Evolutionary conservation across 192 early-diverging fungal species (phyloP).

Genomic region (Martensiomyces pterosporus): DNA sequence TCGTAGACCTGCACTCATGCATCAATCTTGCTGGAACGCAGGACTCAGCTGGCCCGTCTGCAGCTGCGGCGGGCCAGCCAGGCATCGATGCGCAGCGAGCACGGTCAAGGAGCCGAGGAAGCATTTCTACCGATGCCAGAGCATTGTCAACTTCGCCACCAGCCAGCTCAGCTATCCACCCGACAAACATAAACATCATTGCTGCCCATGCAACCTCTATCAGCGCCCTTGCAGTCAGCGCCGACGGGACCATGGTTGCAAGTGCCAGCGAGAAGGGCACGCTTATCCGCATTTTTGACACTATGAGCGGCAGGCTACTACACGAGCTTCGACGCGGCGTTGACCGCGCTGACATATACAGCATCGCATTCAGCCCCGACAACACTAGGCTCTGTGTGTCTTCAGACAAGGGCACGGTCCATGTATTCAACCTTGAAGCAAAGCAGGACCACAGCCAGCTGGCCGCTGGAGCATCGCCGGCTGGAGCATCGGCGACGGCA

Average conservation of each 20-base stretch:
- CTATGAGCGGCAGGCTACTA: conserved; percentile 63
- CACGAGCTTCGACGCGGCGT: conserved; percentile 85
- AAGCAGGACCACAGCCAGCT: conserved; percentile 17
- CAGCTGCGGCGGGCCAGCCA: background rate
- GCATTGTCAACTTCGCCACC: conserved; percentile 28
- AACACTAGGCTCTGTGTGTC: conserved; percentile 77
- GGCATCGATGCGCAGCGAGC: conserved; percentile 17
- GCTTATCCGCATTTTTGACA: conserved; percentile 84
- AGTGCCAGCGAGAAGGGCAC: conserved; percentile 89
- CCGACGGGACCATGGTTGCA: conserved; percentile 74
- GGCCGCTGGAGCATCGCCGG: conserved; percentile 11
- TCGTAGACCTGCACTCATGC: conserved; percentile 69
- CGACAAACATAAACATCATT: conserved; percentile 71
- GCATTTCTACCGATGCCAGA: conserved; percentile 29
- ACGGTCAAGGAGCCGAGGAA: conserved; percentile 36
- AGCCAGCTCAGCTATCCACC: conserved; percentile 29
- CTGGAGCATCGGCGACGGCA: conserved; percentile 13
- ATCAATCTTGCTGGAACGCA: conserved; percentile 20
- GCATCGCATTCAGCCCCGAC: conserved; percentile 81
- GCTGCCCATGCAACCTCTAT: conserved; percentile 76
- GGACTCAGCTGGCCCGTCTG: conserved; percentile 1
- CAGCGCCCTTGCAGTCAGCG: conserved; percentile 73
- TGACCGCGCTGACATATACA: conserved; percentile 84
- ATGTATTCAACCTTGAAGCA: conserved; percentile 83
- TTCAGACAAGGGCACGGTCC: conserved; percentile 90